Conservation (phyloP, 1,284 basidiomycete genomes). For the Gymnopus androsaceus region DNA sequence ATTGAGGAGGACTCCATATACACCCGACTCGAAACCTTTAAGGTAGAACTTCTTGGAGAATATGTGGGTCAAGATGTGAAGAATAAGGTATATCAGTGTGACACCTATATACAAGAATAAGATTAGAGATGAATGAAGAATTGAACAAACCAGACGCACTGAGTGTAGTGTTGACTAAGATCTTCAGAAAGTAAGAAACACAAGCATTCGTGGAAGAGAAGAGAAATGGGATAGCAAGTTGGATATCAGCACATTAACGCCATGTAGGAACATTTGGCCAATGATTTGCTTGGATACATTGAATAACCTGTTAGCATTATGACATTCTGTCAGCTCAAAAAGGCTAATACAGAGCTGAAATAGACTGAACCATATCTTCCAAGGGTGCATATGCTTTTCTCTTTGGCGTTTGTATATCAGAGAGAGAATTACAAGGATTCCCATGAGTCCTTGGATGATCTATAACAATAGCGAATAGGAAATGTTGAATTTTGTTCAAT, state of each 20-base stretch:
- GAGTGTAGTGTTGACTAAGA: constrained; percentile 91
- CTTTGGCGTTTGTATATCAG: constrained; percentile 88
- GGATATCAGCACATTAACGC: constrained; percentile 82
- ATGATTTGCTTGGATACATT: constrained; percentile 92
- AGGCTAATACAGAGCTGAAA: constrained; percentile 7
- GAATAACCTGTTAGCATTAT: constrained; percentile 59
- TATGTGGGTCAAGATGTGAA: constrained; percentile 71
- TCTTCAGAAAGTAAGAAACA: constrained; percentile 91
- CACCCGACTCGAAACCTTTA: constrained; percentile 83
- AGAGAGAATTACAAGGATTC: constrained; percentile 82
- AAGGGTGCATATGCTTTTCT: constrained; percentile 83
- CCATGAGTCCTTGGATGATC: constrained; percentile 85
- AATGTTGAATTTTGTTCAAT: constrained; percentile 18
- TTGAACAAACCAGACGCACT: constrained; percentile 49
- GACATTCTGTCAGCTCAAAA: constrained; percentile 10
- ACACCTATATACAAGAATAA: constrained; percentile 58
- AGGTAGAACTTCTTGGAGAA: constrained; percentile 66
- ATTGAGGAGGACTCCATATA: constrained; percentile 83
- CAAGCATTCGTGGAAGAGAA: constrained; percentile 83
- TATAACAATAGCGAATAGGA: constrained; percentile 32
- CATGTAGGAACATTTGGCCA: constrained; percentile 91
- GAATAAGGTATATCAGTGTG: constrained; percentile 77
- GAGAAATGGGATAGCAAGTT: constrained; percentile 66
- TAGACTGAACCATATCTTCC: constrained; percentile 85
- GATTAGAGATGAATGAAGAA: constrained; percentile 1